A percentile compares a stretch with the other conserved stretches of the same genome.
phyloP scores from a whole-genome alignment of 192 early-diverging fungal species.

The Diversispora epigaea region DNA sequence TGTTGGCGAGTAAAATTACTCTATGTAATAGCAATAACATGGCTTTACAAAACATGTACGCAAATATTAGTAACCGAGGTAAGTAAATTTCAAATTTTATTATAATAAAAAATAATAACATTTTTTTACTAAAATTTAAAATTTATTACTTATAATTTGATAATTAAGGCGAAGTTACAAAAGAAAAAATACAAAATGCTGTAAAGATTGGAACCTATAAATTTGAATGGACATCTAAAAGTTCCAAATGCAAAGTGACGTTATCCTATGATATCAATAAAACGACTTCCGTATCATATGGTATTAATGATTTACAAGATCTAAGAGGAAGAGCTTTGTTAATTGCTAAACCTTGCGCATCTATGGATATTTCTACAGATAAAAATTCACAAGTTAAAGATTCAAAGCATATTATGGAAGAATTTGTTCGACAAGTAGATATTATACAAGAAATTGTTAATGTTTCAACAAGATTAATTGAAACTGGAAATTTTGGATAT shows the following conservation, averaged over 20 bases:
- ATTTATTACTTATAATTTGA: not conserved
- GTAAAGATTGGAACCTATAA: slow-evolving; percentile 18
- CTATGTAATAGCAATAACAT: slow-evolving; percentile 29
- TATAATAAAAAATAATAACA: not conserved
- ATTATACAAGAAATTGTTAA: slow-evolving; percentile 11
- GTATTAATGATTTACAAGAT: slow-evolving; percentile 25
- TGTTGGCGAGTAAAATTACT: slow-evolving; percentile 5
- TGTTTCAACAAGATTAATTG: slow-evolving; percentile 23
- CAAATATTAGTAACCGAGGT: slow-evolving; percentile 9
- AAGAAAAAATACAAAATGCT: slow-evolving; percentile 29
- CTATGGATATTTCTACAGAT: not conserved
- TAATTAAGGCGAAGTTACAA: slow-evolving; percentile 27
- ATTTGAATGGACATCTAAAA: slow-evolving; percentile 19
- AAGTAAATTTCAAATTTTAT: not conserved
- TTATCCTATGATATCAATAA: slow-evolving; percentile 5
- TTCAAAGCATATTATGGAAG: not conserved
- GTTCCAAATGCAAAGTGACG: slow-evolving; percentile 14
- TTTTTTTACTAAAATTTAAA: not conserved
- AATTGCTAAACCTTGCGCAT: slow-evolving; percentile 15
- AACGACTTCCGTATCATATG: not conserved
- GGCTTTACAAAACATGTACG: slow-evolving; percentile 27
- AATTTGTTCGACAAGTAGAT: slow-evolving; percentile 32
- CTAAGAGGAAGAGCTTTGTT: slow-evolving; percentile 32
- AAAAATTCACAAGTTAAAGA: not conserved
- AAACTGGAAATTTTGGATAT: slow-evolving; percentile 31